Evolutionary conservation across 768 basidiomycete genomes (phyloP).

Genomic region (Lanmaoa rubissima): DNA sequence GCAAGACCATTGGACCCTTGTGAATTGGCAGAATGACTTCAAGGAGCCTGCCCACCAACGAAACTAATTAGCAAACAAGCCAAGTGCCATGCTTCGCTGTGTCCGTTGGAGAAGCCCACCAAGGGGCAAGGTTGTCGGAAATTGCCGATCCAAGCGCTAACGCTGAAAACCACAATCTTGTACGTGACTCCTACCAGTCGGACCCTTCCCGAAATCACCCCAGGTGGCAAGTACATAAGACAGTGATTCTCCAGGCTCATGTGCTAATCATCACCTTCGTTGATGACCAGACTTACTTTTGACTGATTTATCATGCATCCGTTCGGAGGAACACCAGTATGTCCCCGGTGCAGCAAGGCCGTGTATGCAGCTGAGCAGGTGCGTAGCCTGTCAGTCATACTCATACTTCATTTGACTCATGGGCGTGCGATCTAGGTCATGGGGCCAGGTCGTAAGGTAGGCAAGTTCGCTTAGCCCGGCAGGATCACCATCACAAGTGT

Average conservation of each 20-base stretch:
- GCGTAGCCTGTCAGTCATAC: slow-evolving; percentile 12
- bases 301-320: slow-evolving; percentile 52
- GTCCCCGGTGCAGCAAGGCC: slow-evolving; percentile 69
- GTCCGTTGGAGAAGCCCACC: too few relatives aligned
- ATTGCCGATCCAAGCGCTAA: slow-evolving; percentile 13
- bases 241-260: not conserved
- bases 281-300: not conserved
- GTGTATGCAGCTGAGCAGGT: slow-evolving; percentile 93
- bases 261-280: slow-evolving; percentile 3
- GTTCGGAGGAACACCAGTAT: slow-evolving; percentile 68
- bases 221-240: slow-evolving; percentile 12
- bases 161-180: not conserved
- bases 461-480: slow-evolving; percentile 19
- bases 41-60: not conserved
- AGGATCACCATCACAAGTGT: not conserved
- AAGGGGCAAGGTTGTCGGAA: slow-evolving; percentile 1
- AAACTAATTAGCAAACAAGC: not conserved
- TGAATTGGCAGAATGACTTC: not conserved
- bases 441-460: slow-evolving; percentile 86
- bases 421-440: slow-evolving; percentile 50
- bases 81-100: not conserved
- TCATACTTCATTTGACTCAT: slow-evolving; percentile 2
- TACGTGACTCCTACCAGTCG: not conserved
- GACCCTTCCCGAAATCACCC: not conserved
- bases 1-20: not conserved